Base-by-base conservation (phyloP, 1,284 basidiomycete species). In the Athelia sp. region DNA sequence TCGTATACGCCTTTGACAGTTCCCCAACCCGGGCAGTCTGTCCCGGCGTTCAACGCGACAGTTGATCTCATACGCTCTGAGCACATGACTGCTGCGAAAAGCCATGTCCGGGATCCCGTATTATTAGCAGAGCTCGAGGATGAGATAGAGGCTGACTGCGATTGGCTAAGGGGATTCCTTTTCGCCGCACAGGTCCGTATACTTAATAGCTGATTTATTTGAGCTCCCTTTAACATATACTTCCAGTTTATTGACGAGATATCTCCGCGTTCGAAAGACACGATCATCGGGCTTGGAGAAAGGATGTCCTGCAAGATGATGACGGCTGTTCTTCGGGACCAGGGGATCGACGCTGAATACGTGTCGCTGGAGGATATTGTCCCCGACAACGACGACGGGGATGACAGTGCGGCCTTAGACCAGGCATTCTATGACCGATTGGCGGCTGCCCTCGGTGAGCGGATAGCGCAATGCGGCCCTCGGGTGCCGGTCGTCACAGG, bases 321-420 rank as follows among this genome's bases (percentile, higher is more conserved):
- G 63, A 85, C 93, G 0, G 92, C 93, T 13, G 81, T 93, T 23
- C 75, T 99, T 38, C 77, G 89, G 50, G 94, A 98, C 69, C 80
- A 94, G 86, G 93, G 93, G 17, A 82, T 98, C 58, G 92, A 96
- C 62, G 90, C 96, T 0, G 95, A 99, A 71, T 91, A 95, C 52
- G 91, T 99, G 36, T 92, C 90, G 1, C 74, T 99, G 31, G 97
- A 99, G 62, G 87, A 85, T 57, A 81, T 98, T 53, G 82, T 97
- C 1, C 89, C 88, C 4, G 65, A 72, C 3, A 61, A 66, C 4
- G 81, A 82, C 8, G 79, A 82, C 29, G 36, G 36, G 15, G 60
- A 55, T 15, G 69, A 72, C 21, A 75, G 80, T 13, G 75, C 73
- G 42, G 76, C 85, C 11, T 78, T 99, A 8, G 88, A 88, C 44